phyloP scores from a whole-genome alignment of 805 yeast species.

The Nakazawaea laoshanensis region DNA sequence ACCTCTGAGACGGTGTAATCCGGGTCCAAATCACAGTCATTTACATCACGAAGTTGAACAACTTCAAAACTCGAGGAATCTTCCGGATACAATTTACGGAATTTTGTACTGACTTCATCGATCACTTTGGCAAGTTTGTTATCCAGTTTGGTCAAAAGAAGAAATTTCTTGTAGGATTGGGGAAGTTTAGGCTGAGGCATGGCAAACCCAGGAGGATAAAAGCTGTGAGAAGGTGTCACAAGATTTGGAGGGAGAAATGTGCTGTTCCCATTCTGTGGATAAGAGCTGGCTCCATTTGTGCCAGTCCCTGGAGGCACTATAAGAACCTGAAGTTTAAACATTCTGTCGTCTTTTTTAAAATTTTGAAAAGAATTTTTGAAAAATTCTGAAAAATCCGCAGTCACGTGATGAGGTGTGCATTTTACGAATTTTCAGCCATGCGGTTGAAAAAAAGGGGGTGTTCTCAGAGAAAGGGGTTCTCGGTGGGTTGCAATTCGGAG shows the following conservation, averaged over 20 bases:
- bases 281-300: slow-evolving; percentile 14
- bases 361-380: background rate
- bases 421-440: background rate
- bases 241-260: slow-evolving; percentile 16
- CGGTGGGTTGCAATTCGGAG: slow-evolving; percentile 22
- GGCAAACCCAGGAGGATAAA: slow-evolving; percentile 2
- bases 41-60: slow-evolving; percentile 55
- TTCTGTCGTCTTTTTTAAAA: slow-evolving; percentile 9
- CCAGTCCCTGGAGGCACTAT: slow-evolving; percentile 31
- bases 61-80: slow-evolving; percentile 42
- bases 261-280: slow-evolving; percentile 15
- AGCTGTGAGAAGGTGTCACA: slow-evolving; percentile 1
- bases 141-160: slow-evolving; percentile 49
- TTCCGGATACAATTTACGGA: slow-evolving; percentile 56
- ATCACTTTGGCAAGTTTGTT: slow-evolving; percentile 41
- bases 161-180: slow-evolving; percentile 34
- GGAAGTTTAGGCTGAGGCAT: slow-evolving; percentile 3
- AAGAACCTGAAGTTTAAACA: slow-evolving; percentile 37
- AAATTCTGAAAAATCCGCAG: background rate
- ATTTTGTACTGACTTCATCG: slow-evolving; percentile 46
- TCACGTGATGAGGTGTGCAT: background rate
- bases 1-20: slow-evolving; percentile 62
- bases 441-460: background rate
- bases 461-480: slow-evolving; percentile 8
- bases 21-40: slow-evolving; percentile 72